Evolutionary conservation across 176 grass and related monocot genomes (phyloP).

Genomic region (Aegilops longissima): DNA sequence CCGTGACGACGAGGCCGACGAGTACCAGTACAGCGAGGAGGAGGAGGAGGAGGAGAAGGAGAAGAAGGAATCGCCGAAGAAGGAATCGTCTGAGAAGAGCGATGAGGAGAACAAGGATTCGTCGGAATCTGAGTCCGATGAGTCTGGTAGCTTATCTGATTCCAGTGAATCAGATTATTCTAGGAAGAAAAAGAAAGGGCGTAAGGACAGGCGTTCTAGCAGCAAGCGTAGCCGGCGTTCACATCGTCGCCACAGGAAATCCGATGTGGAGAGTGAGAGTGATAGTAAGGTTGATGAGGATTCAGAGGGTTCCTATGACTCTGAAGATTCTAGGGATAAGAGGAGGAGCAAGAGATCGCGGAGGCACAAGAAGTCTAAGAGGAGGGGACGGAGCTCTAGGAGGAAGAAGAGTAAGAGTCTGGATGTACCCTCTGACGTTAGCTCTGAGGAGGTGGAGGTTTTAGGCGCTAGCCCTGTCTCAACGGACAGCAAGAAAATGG

Average conservation of each 20-base stretch:
- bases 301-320: constrained; percentile 49
- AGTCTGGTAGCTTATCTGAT: constrained; percentile 50
- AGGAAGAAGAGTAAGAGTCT: constrained; percentile 40
- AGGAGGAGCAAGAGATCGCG: constrained; percentile 54
- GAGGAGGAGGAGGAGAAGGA: constrained; percentile 38
- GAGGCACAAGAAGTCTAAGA: constrained; percentile 47
- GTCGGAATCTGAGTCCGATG: constrained; percentile 42
- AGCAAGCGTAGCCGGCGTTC: constrained; percentile 36
- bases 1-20: constrained; percentile 32
- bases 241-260: constrained; percentile 14
- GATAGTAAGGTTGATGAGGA: constrained; percentile 45
- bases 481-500: constrained; percentile 39
- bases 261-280: constrained; percentile 34
- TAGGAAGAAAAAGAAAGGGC: constrained; percentile 46
- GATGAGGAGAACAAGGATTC: constrained; percentile 33
- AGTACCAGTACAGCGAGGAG: constrained; percentile 44
- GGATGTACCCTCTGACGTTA: constrained; percentile 26
- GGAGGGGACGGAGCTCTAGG: constrained; percentile 45
- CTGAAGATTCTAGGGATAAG: constrained; percentile 46
- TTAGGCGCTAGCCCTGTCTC: constrained; percentile 35
- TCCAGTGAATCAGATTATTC: constrained; percentile 45
- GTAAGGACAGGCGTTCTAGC: constrained; percentile 41
- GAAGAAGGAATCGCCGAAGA: constrained; percentile 33
- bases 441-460: constrained; percentile 47
- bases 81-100: constrained; percentile 29